Evolutionary conservation across 495 filamentous ascomycete genomes (phyloP).

Genomic region (Penicillium subrubescens): DNA sequence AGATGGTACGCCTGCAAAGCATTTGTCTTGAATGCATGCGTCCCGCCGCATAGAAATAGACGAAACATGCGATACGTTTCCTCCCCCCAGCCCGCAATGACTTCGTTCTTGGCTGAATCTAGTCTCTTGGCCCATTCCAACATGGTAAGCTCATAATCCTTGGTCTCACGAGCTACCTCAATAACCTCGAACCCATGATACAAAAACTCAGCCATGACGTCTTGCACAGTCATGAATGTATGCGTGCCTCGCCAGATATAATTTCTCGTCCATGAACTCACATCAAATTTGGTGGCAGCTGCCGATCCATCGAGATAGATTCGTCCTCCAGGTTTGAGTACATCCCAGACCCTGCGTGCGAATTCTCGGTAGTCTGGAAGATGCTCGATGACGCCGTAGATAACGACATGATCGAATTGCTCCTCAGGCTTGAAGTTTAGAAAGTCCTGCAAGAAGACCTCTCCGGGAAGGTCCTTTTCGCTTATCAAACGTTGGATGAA

Average conservation of each 20-base stretch:
- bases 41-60: conserved; percentile 17
- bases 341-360: conserved; percentile 12
- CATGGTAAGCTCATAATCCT: conserved; percentile 23
- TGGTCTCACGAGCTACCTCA: conserved; percentile 11
- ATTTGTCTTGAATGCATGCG: conserved; percentile 16
- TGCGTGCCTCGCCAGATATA: conserved; percentile 25
- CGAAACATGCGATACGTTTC: conserved; percentile 20
- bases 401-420: conserved; percentile 18
- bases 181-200: conserved; percentile 20
- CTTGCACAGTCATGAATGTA: conserved; percentile 22
- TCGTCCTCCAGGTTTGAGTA: conserved; percentile 16
- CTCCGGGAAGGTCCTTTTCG: conserved; percentile 7
- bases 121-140: conserved; percentile 20
- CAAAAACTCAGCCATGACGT: conserved; percentile 17
- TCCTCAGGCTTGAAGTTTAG: conserved; percentile 12
- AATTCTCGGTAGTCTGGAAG: conserved; percentile 17
- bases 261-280: conserved; percentile 16
- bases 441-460: conserved; percentile 18
- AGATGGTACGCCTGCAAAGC: conserved; percentile 21
- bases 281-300: conserved; percentile 16
- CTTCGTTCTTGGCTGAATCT: conserved; percentile 11
- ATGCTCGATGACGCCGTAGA: conserved; percentile 16
- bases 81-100: conserved; percentile 19
- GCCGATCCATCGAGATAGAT: conserved; percentile 25
- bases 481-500: conserved; percentile 13